Conservation (phyloP, 2,329 filamentous ascomycete species). For the Aspergillus costaricaensis region DNA sequence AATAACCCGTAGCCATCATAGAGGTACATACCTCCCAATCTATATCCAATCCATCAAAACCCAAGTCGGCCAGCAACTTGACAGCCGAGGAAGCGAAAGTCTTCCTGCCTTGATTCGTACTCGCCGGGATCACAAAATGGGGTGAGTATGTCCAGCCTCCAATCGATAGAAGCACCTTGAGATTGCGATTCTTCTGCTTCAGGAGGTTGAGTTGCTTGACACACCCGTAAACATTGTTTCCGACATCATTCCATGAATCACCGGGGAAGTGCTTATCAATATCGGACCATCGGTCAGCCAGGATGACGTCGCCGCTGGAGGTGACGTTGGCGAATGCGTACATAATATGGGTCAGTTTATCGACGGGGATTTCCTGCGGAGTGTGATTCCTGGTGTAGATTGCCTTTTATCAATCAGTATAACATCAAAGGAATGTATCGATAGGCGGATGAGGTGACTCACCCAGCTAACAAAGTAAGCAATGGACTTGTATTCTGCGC, state of each 20-base stretch:
- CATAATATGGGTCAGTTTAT: constrained; percentile 83
- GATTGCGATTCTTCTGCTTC: constrained; percentile 73
- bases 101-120: constrained; percentile 59
- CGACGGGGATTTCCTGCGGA: constrained; percentile 78
- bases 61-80: constrained; percentile 72
- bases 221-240: constrained; percentile 74
- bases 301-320: constrained; percentile 77
- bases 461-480: constrained; percentile 53
- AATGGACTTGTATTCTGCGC: constrained; percentile 30
- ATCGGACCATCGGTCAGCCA: constrained; percentile 71
- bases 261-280: constrained; percentile 66
- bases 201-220: constrained; percentile 74
- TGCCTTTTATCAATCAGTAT: constrained; percentile 51
- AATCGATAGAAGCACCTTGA: constrained; percentile 80
- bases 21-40: constrained; percentile 40
- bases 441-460: neutral
- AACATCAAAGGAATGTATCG: neutral
- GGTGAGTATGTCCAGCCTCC: constrained; percentile 77
- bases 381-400: constrained; percentile 84
- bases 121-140: constrained; percentile 72
- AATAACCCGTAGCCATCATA: no score
- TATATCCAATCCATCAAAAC: constrained; percentile 59
- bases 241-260: constrained; percentile 68
- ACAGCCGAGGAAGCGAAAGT: constrained; percentile 71
- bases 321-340: constrained; percentile 90